Evolutionary conservation across 306 rosid genomes (phyloP).

Genomic region (Prinsepia uniflora): DNA sequence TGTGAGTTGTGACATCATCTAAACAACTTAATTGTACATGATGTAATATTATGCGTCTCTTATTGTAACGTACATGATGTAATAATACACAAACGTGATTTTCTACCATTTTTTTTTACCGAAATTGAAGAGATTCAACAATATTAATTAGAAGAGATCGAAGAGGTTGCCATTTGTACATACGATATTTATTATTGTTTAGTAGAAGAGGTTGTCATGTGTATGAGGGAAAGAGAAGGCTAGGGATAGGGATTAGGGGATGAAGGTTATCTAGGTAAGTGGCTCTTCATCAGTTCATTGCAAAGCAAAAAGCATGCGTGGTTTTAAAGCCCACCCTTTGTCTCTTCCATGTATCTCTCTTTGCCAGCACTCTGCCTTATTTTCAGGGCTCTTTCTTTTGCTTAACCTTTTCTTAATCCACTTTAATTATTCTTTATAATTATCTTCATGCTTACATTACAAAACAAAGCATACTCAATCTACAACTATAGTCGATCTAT

Average conservation of each 20-base stretch:
- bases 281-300: constrained; percentile 31
- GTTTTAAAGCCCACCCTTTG: constrained; percentile 44
- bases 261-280: constrained; percentile 15
- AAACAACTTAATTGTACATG: too few species aligned
- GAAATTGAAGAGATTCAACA: too few species aligned
- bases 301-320: constrained; percentile 62
- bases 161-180: constrained; percentile 38
- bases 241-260: not conserved
- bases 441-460: too few species aligned
- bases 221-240: not conserved
- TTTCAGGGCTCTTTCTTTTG: constrained; percentile 31
- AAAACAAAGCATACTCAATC: too few species aligned
- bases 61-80: too few species aligned
- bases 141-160: not conserved
- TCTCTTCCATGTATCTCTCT: constrained; percentile 56
- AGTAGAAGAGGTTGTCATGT: constrained; percentile 43
- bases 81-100: too few species aligned
- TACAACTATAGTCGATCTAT: too few species aligned
- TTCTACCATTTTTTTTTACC: too few species aligned
- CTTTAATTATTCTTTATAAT: too few species aligned
- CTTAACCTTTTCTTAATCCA: not conserved
- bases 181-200: too few species aligned
- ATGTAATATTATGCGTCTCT: too few species aligned
- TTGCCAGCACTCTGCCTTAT: constrained; percentile 52
- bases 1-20: too few species aligned